Conservation (phyloP, 306 rosid species). For the Begonia loranthoides region DNA sequence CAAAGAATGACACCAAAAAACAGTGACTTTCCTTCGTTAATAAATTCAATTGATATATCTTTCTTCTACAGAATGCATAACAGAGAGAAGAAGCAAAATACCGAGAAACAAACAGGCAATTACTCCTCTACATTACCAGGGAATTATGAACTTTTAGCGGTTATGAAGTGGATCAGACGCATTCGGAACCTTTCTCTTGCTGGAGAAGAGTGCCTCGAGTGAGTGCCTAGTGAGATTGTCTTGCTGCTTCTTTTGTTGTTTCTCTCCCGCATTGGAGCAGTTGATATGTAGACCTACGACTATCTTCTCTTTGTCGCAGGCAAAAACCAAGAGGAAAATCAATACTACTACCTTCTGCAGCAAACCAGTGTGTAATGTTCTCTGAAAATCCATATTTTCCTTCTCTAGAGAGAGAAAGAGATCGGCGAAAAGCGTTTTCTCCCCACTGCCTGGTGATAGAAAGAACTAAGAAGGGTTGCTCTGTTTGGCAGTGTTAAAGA, state of each 20-base stretch:
- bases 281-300: not conserved
- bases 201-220: constrained; percentile 30
- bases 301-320: not conserved
- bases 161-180: constrained; percentile 94
- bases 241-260: constrained; percentile 10
- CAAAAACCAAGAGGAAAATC: not conserved
- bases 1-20: no score
- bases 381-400: not conserved
- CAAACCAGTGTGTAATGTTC: not conserved
- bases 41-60: no score
- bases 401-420: not conserved
- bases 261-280: constrained; percentile 7
- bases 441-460: no score
- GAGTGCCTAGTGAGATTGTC: constrained; percentile 13
- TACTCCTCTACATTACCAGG: no score
- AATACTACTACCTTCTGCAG: not conserved
- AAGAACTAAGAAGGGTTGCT: no score
- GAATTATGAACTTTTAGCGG: constrained; percentile 27
- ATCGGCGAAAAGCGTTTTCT: no score
- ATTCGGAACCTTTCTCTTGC: constrained; percentile 75
- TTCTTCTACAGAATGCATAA: no score
- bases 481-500: no score
- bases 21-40: no score
- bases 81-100: no score
- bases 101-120: no score